Conservation (phyloP, 805 yeast species). For the Suhomyces canberraensis region DNA sequence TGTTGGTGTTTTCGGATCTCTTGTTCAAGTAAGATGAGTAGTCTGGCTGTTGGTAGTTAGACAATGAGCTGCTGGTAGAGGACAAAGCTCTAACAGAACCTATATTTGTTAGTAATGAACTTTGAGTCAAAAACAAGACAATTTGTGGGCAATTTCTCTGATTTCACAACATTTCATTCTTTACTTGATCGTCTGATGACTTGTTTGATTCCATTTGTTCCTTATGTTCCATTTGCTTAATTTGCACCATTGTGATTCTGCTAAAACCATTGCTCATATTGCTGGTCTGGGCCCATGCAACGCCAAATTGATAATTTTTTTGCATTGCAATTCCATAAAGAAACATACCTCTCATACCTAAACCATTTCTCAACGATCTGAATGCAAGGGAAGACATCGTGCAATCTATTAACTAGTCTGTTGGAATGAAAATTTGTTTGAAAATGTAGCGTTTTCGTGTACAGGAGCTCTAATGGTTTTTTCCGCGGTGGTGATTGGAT, state of each 20-base stretch:
- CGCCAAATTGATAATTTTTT: too few relatives aligned
- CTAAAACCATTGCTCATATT: too few relatives aligned
- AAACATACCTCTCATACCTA: conserved; percentile 39
- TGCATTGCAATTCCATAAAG: too few relatives aligned
- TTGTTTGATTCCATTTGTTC: too few relatives aligned
- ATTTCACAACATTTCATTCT: too few relatives aligned
- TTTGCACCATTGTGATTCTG: too few relatives aligned
- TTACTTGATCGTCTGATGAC: too few relatives aligned
- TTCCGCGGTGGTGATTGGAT: conserved; percentile 6
- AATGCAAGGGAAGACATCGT: conserved; percentile 41
- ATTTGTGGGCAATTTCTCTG: too few relatives aligned
- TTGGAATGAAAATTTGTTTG: conserved; percentile 3
- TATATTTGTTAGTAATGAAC: conserved; percentile 9
- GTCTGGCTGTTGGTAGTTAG: conserved; percentile 89
- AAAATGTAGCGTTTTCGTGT: conserved; percentile 3
- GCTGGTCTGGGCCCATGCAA: neutral
- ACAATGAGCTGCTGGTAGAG: conserved; percentile 51
- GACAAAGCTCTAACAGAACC: conserved; percentile 49
- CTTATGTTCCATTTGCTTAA: too few relatives aligned
- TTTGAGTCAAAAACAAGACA: too few relatives aligned
- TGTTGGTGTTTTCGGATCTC: conserved; percentile 60
- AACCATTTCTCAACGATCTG: conserved; percentile 43
- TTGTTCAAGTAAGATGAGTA: conserved; percentile 77
- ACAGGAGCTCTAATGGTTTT: conserved; percentile 4
- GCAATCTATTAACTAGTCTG: neutral